Conservation (phyloP, 495 filamentous ascomycete genomes). For the Aspergillus nidulans region DNA sequence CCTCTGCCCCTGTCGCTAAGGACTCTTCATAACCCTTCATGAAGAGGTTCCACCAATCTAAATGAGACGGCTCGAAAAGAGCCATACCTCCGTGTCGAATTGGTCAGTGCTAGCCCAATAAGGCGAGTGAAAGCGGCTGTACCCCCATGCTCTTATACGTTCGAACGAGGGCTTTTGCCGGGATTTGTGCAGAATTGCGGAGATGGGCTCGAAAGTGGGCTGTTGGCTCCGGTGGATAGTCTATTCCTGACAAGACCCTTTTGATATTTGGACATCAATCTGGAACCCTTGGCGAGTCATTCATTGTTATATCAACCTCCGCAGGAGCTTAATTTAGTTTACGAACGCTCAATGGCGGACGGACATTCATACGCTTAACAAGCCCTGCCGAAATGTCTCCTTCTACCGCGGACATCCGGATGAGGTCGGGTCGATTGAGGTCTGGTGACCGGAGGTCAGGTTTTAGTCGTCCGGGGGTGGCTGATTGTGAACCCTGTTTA, state of each 20-base stretch:
- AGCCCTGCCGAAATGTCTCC: not conserved
- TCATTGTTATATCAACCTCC: not conserved
- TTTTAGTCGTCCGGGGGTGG: not conserved
- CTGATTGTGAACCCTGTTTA: not conserved
- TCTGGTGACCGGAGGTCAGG: not conserved
- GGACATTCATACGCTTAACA: not conserved
- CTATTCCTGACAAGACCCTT: not conserved
- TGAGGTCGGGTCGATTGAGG: not conserved
- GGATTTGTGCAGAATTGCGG: not conserved
- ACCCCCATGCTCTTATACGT: no score
- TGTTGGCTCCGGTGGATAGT: not conserved
- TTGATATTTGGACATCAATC: not conserved
- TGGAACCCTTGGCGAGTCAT: not conserved
- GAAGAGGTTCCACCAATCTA: slow-evolving; percentile 6
- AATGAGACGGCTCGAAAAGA: not conserved
- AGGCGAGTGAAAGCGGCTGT: not conserved
- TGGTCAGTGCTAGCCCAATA: not conserved
- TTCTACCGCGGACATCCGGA: not conserved
- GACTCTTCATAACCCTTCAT: not conserved
- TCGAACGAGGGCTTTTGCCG: no score
- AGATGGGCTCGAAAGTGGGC: no score
- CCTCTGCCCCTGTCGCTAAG: not conserved
- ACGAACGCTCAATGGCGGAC: not conserved
- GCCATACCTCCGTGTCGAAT: not conserved
- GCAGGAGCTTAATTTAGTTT: not conserved